Evolutionary conservation across 1,139 yeast species (phyloP), one percentile per base, ranked within the genome.

Genomic region (Zhuliangozyma blackwelliae): DNA sequence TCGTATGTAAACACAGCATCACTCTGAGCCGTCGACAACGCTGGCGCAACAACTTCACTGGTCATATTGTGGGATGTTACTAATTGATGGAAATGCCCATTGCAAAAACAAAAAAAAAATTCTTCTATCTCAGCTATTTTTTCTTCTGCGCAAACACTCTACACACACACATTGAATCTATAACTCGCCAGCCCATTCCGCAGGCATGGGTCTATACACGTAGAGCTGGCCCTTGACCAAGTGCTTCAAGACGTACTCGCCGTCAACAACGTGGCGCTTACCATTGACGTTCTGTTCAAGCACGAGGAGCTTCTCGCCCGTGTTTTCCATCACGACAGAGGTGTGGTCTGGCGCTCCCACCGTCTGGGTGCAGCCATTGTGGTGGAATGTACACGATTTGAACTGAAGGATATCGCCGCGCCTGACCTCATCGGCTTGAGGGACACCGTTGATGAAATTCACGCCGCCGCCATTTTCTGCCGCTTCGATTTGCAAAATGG

Each of bases 271-370:
- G 6, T 54, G 53, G 39, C 71, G 64, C 11, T 62, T 65, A 1
- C 79, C 79, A 31, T 71, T 70, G 11, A 74, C 75, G 50, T 82
- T 82, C 51, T 82, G 89, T 44, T 82, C 85, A 1, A 76, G 62
- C n/a, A 81, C 68, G 10, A 53, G 48, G 9, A 80, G 44, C 29
- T 46, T 51, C 5, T 56, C 64, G 1, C 57, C 59, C 1, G 47
- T 49, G 32, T 61, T 61, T 10, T 53, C 63, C n/a, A 72, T 50
- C 1, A 82, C 82, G 12, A 82, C 70, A 1, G 85, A 63, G 0
- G 90, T 82, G 51, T 82, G 90, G 52, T 82, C 77, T 2, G 90
- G 90, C 7, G 65, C 64, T 0, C 90, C 90, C 2, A 59, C 70
- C 2, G 61, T 60, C 38, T 52, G 55, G 1, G 57, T 55, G 3